Percentiles rank a stretch among this genome's conserved stretches.
Conservation (phyloP, 2,329 filamentous ascomycete species). For the Colletotrichum sp. region DNA sequence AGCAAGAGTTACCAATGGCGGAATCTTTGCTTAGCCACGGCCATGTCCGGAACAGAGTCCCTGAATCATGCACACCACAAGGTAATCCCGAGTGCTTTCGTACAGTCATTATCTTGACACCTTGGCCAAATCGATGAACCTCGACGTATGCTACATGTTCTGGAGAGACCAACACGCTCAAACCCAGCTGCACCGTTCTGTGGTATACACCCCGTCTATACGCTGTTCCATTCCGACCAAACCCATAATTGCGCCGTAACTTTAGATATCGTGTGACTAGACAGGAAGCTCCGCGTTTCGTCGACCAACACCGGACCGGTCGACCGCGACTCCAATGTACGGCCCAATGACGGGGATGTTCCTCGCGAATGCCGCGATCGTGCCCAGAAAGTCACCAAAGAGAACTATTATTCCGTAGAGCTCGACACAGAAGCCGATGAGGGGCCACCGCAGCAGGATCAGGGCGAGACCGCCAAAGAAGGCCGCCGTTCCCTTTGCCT, state of each 20-base stretch:
- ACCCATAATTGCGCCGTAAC: neutral
- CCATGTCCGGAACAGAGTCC: neutral
- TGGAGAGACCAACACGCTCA: neutral
- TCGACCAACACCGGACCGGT: slow-evolving; percentile 70
- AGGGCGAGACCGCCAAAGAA: slow-evolving; percentile 84
- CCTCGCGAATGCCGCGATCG: slow-evolving; percentile 85
- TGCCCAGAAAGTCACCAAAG: slow-evolving; percentile 96
- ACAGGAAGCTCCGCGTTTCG: slow-evolving; percentile 81
- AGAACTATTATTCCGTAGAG: slow-evolving; percentile 90
- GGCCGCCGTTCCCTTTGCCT: slow-evolving; percentile 87
- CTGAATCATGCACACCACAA: neutral
- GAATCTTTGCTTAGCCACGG: slow-evolving; percentile 16
- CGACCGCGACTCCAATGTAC: slow-evolving; percentile 77
- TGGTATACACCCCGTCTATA: slow-evolving; percentile 16
- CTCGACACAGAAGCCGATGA: slow-evolving; percentile 90
- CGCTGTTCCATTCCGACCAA: neutral
- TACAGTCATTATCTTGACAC: slow-evolving; percentile 9
- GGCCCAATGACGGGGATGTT: slow-evolving; percentile 86
- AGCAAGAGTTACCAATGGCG: slow-evolving; percentile 19
- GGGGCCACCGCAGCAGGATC: slow-evolving; percentile 88
- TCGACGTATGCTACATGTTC: neutral
- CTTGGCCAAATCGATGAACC: neutral
- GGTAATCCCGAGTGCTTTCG: neutral
- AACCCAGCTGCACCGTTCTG: slow-evolving; percentile 20
- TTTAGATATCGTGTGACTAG: slow-evolving; percentile 41